A percentile compares a stretch with the other conserved stretches of the same genome.
Conservation (phyloP, 1,139 yeast genomes). For the Casaregolazyma suthepensis region DNA sequence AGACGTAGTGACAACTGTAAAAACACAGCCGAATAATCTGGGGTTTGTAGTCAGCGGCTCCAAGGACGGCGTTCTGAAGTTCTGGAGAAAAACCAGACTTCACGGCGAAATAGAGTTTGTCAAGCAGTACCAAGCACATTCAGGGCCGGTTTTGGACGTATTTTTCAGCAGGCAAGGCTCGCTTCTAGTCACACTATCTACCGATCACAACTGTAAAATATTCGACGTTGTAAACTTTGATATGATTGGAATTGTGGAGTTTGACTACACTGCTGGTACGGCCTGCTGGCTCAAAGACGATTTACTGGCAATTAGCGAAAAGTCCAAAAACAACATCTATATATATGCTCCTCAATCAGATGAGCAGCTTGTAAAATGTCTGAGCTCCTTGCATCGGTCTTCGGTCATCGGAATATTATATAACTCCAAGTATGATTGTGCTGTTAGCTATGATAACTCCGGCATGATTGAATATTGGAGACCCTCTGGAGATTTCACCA, state of each 20-base stretch:
- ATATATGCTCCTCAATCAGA: constrained; percentile 26
- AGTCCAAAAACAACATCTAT: constrained; percentile 21
- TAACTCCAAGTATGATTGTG: constrained; percentile 31
- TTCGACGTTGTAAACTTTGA: constrained; percentile 40
- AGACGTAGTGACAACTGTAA: constrained; percentile 11
- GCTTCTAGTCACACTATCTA: constrained; percentile 32
- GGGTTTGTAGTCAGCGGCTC: constrained; percentile 35
- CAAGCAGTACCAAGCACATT: constrained; percentile 37
- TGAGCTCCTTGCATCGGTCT: constrained; percentile 30
- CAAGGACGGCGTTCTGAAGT: constrained; percentile 39
- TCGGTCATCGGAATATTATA: constrained; percentile 31
- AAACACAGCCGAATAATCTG: constrained; percentile 9
- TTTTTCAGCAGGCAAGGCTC: constrained; percentile 26
- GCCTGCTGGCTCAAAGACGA: constrained; percentile 18
- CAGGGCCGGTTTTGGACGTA: constrained; percentile 22
- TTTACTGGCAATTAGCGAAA: constrained; percentile 27
- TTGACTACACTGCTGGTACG: constrained; percentile 18
- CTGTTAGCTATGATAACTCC: constrained; percentile 36
- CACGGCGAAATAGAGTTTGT: constrained; percentile 33
- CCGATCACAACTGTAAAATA: constrained; percentile 31
- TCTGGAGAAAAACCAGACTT: constrained; percentile 33
- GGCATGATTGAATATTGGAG: constrained; percentile 47
- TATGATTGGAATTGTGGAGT: constrained; percentile 37
- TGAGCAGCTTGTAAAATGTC: constrained; percentile 14
- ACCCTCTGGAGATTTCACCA: constrained; percentile 21